Evolutionary conservation across 345 rosid genomes (phyloP).

Genomic region (Clarkia xantiana): DNA sequence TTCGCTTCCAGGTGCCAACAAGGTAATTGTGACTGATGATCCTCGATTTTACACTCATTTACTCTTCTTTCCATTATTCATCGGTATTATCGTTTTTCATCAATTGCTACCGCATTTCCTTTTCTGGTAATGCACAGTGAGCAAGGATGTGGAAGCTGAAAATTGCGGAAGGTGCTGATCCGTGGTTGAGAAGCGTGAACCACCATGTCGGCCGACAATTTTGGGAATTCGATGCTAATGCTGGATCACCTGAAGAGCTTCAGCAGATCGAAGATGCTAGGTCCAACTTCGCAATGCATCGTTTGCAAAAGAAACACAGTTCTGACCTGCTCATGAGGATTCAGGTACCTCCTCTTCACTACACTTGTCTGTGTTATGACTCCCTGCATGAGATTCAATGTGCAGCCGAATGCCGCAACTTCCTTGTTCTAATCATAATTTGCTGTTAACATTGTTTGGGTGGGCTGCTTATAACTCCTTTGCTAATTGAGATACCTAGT

Average conservation of each 20-base stretch:
- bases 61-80: too few relatives aligned
- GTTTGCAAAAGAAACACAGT: slow-evolving; percentile 62
- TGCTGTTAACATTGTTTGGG: too few relatives aligned
- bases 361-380: neutral
- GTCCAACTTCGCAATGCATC: slow-evolving; percentile 29
- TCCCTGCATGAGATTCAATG: too few relatives aligned
- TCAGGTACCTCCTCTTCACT: slow-evolving; percentile 27
- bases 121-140: neutral
- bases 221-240: slow-evolving; percentile 80
- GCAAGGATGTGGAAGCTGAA: slow-evolving; percentile 75
- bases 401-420: too few relatives aligned
- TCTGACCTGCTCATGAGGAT: slow-evolving; percentile 81
- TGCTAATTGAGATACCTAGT: too few relatives aligned
- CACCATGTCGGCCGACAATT: slow-evolving; percentile 67
- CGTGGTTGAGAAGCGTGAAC: slow-evolving; percentile 59
- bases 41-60: too few relatives aligned
- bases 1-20: too few relatives aligned
- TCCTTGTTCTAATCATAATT: too few relatives aligned
- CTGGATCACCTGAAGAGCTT: too few relatives aligned
- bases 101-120: neutral
- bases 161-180: slow-evolving; percentile 66
- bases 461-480: too few relatives aligned
- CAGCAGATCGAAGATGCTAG: slow-evolving; percentile 51
- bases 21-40: too few relatives aligned
- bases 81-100: too few relatives aligned